Evolutionary conservation across 306 rosid genomes (phyloP).

Genomic region (Canavalia gladiata): DNA sequence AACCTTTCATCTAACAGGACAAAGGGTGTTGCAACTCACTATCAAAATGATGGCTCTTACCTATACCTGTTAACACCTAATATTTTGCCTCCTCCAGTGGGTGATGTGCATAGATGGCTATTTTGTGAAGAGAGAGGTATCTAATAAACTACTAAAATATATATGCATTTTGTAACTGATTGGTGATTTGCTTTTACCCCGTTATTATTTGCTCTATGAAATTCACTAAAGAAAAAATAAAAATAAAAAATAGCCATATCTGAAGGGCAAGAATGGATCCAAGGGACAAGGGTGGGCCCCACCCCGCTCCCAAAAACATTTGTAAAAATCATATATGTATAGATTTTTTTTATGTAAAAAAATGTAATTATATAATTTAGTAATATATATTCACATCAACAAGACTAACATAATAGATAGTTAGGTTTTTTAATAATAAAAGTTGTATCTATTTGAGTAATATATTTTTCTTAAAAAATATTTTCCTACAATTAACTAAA

Average conservation of each 20-base stretch:
- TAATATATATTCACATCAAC: too few species aligned
- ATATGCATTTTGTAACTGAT: conserved; percentile 27
- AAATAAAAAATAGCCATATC: conserved; percentile 24
- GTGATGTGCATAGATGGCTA: conserved; percentile 76
- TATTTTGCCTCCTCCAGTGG: conserved; percentile 75
- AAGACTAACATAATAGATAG: too few species aligned
- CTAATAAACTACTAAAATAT: conserved; percentile 19
- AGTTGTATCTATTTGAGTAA: too few species aligned
- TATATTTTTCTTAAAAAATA: too few species aligned
- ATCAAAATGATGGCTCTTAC: conserved; percentile 83
- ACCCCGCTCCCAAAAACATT: too few species aligned
- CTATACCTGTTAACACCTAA: conserved; percentile 74
- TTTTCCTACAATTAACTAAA: too few species aligned
- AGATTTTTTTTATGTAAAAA: too few species aligned
- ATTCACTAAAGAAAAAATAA: conserved; percentile 33
- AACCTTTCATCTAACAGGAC: conserved; percentile 54
- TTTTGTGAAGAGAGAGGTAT: conserved; percentile 65
- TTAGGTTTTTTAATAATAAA: too few species aligned
- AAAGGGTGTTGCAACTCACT: conserved; percentile 65
- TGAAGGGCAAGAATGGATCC: not conserved
- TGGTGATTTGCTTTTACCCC: conserved; percentile 19
- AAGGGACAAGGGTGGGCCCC: too few species aligned
- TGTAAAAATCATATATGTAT: too few species aligned
- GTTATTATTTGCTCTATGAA: conserved; percentile 25
- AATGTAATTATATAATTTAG: too few species aligned